These are phyloP conservation scores for Trichoderma simmonsii DNA, from an alignment of 2,329 filamentous ascomycete genomes.

Conservation along the genomic window DNA sequence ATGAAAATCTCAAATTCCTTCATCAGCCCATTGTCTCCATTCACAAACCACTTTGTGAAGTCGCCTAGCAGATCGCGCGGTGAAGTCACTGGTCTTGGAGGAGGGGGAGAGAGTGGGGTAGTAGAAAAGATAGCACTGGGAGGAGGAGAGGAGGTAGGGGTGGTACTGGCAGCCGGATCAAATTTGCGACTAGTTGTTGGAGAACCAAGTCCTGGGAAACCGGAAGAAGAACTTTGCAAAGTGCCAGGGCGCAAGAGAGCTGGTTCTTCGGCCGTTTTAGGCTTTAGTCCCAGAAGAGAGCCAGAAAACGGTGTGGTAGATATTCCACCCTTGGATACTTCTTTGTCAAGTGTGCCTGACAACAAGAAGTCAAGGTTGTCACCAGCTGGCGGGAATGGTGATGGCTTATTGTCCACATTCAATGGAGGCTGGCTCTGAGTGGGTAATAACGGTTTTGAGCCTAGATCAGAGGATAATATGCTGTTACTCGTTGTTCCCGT, in stretches of 20 bases:
- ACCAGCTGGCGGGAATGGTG: not conserved
- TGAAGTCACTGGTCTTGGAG: conserved; percentile 21
- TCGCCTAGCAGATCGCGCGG: conserved; percentile 44
- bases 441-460: not conserved
- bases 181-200: not conserved
- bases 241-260: not conserved
- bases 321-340: not conserved
- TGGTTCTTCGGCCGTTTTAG: not conserved
- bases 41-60: conserved; percentile 54
- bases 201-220: not conserved
- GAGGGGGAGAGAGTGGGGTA: conserved; percentile 13
- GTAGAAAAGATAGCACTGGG: not conserved
- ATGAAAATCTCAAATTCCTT: conserved; percentile 47
- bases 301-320: not conserved
- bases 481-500: not conserved
- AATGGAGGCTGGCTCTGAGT: not conserved
- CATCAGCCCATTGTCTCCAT: conserved; percentile 52
- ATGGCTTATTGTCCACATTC: not conserved
- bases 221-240: not conserved
- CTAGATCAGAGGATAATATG: not conserved
- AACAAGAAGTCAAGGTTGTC: not conserved
- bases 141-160: conserved; percentile 15
- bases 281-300: not conserved
- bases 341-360: not conserved
- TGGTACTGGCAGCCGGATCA: conserved; percentile 3